Base-by-base conservation (phyloP, 176 grass and related monocot genomes). In the Triticum urartu region DNA sequence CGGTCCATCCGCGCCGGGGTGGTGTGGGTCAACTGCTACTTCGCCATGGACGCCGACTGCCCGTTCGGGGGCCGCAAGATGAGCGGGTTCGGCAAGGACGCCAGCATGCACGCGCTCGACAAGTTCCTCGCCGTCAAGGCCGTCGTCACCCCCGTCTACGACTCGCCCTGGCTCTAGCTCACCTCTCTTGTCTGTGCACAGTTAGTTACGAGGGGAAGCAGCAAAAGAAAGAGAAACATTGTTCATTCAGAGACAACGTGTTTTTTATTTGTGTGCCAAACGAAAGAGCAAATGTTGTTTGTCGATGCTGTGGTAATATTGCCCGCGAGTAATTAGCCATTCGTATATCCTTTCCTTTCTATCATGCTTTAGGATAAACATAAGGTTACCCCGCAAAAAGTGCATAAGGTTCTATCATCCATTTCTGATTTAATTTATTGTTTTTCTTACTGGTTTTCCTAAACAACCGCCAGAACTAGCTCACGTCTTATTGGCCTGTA, bases 1-100 rank as follows among this genome's bases (percentile, higher is more conserved):
- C 30, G 94, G 80, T 90, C 94, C 14, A 87, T 93, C 81, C 84
- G 87, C 54, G 91, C 91, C 3, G 94, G 94, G 43, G 48, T 86
- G 81, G 90, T 96, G 64, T 96, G 94, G 94, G 72, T 96, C 21
- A 96, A 96, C 72, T 93, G 94, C 87, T 96, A 93, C 85, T 36
- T 90, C 43, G 82, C 60, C 60, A 25, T 91, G 66, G 75, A 89
- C 40, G 22, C n/a, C 56, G 89, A 86, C 79, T 86, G 85, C 30
- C 91, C 94, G 7, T 91, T 96, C 36, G 94, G 94, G 1, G 91
- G 94, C 0, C 88, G 71, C 18, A 90, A 89, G 91, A 93, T 96
- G 94, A 96, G 94, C 75, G 94, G 91, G 3, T 88, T 88, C 81
- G 94, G 91, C 35, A 95, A 89, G 87, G 94, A 93, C 86, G 20